Base-by-base conservation (phyloP, 306 rosid genomes). In the Dalbergia cochinchinensis region DNA sequence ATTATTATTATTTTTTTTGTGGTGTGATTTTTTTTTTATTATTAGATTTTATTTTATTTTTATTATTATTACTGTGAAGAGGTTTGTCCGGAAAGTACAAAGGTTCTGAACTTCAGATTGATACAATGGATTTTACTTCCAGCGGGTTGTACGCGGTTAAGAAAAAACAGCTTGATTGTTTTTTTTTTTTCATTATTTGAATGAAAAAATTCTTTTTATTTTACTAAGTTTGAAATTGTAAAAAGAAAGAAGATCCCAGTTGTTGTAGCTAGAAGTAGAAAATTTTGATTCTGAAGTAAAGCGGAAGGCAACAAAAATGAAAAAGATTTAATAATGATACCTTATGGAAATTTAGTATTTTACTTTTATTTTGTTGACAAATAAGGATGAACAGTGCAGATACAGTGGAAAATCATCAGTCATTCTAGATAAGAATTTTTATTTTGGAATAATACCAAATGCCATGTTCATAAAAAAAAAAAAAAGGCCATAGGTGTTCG, bases 21-120 rank as follows among this genome's bases (percentile, higher is more conserved):
- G 8, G 9, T 45, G 9, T 3, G 10, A 11, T 50, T 50, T 50
- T 13, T 2, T 9, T 47, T 19, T 73, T 78, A 57, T 26, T 26
- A 26, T 26, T 1, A 2, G 31, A 26, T 26, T 26, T 26, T 26
- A 26, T 26, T 26, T 26, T 26, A 26, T 26, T 26, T 26, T 26
- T 26, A 26, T 26, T 26, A 2, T 26, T 26, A 26, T 66, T 65
- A 45, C 73, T 13, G 63, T 53, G 18, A 0, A 0, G 19, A 55
- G 80, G 80, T 50, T 58, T 19, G 8, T 69, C 76, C 69, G 79
- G 86, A 75, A 80, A 84, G 66, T 65, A 33, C 19, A 10, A 78
- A 16, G 74, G 26, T 44, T 65, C 66, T 55, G 57, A 51, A 2
- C 0, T 4, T 6, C 5, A 48, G 50, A 44, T 50, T 53, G 20